Evolutionary conservation across 495 filamentous ascomycete genomes (phyloP), one percentile per base, ranked within the genome.

Genomic region (Pseudoneurospora amorphoporcata): DNA sequence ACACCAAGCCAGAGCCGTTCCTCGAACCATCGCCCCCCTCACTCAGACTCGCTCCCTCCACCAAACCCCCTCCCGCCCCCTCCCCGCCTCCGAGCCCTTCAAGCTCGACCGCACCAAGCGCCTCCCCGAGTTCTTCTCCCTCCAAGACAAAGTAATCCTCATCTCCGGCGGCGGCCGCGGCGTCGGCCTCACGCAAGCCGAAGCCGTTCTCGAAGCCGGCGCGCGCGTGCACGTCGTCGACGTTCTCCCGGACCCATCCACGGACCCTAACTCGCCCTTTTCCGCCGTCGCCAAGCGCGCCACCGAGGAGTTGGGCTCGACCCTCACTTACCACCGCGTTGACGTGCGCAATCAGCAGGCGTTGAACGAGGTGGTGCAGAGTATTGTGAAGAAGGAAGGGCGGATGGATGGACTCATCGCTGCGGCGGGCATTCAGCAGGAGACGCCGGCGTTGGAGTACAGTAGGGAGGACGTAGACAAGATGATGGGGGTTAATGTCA

Each of bases 71-170:
- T 65, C 5, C 23, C 65, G 19, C 5, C 69, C 10, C 37, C 61
- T 65, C 10, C 47, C 19, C 37, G 68, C 37, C 12, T 43, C n/a
- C 8, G 71, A 40, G 29, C 58, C 39, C 29, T 65, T 65, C 53
- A 65, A 65, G 53, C 53, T 65, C 53, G 53, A 65, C 53, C 69
- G 68, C 39, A 79, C 47, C 73, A 76, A 68, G 3, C 39, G 81
- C 58, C 85, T 95, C 71, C 89, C 92, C 35, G 93, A 96, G 75
- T 97, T 96, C 84, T 97, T 96, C 85, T 90, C 85, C 79, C 86
- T 97, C 75, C 85, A 86, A 32, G 89, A 89, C 79, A 94, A 91
- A 76, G 91, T 96, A 8, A 85, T 96, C 42, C 77, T 92, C 38
- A 89, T 97, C 7, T 92, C 92, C 3, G 94, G 94, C 39, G 94